A percentile compares a stretch with the other conserved stretches of the same genome.
Evolutionary conservation across 192 early-diverging fungal species (phyloP).

Genomic region (Helicostylum pulchrum): DNA sequence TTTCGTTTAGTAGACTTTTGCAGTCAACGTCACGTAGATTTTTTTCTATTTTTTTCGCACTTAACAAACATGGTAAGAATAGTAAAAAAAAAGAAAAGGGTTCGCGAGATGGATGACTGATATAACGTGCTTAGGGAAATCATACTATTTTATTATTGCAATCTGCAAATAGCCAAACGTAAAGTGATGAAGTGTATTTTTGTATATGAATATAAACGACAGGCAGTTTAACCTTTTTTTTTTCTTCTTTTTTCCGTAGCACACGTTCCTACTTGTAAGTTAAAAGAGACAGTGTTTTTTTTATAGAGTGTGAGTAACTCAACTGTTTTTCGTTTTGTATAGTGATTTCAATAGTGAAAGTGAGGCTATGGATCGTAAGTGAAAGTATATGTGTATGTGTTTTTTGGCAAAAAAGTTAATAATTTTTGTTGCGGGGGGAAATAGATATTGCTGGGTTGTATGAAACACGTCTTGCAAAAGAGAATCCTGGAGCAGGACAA

Average conservation of each 20-base stretch:
- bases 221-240: too few species aligned
- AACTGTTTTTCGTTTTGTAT: neutral
- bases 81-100: neutral
- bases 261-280: constrained; percentile 28
- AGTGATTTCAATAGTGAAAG: constrained; percentile 24
- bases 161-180: constrained; percentile 3
- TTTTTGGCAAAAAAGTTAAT: neutral
- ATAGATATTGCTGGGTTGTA: constrained; percentile 26
- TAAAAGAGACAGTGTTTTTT: neutral
- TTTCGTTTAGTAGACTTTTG: too few species aligned
- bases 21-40: neutral
- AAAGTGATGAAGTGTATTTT: neutral
- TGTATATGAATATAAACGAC: neutral
- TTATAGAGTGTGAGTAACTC: neutral
- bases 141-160: constrained; percentile 27
- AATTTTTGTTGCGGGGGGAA: neutral
- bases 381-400: neutral
- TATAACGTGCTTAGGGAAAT: constrained; percentile 1
- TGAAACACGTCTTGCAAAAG: constrained; percentile 21
- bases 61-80: neutral
- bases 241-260: neutral
- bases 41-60: neutral
- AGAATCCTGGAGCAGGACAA: constrained; percentile 20
- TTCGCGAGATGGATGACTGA: neutral
- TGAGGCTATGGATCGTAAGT: constrained; percentile 22